These are phyloP conservation scores for Closterium sp. DNA, from an alignment of 139 green algal species.

Conservation along the genomic window DNA sequence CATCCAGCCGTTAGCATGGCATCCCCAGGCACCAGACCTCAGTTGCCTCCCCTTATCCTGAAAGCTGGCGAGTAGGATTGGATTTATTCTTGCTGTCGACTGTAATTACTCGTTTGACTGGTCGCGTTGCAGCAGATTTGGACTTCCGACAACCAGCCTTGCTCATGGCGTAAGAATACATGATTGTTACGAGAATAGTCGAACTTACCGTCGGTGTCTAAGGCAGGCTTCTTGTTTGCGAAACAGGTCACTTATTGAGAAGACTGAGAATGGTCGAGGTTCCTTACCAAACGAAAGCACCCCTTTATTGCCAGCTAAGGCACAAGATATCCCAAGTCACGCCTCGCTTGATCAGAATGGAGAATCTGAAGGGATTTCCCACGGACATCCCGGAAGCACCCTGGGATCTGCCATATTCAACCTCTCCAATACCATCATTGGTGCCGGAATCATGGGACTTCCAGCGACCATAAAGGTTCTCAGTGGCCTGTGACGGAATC, in stretches of 20 bases:
- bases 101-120: not conserved
- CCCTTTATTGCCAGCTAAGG: not conserved
- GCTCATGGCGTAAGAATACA: not conserved
- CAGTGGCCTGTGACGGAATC: not conserved
- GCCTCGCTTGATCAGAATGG: not conserved
- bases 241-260: not conserved
- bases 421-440: conserved; percentile 34
- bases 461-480: conserved; percentile 34
- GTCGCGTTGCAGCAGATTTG: not conserved
- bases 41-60: not conserved
- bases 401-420: conserved; percentile 23
- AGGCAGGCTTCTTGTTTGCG: not conserved
- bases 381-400: not conserved
- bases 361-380: not conserved
- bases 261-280: not conserved
- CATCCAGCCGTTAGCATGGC: not conserved
- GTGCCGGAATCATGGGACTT: conserved; percentile 36
- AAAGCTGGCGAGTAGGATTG: not conserved
- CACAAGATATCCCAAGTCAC: not conserved
- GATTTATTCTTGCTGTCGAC: not conserved
- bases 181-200: not conserved
- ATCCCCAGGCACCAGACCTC: not conserved
- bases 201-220: not conserved
- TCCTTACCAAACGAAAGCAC: not conserved
- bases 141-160: not conserved